Evolutionary conservation across 495 filamentous ascomycete genomes (phyloP).

Genomic region (Penicillium canescens): DNA sequence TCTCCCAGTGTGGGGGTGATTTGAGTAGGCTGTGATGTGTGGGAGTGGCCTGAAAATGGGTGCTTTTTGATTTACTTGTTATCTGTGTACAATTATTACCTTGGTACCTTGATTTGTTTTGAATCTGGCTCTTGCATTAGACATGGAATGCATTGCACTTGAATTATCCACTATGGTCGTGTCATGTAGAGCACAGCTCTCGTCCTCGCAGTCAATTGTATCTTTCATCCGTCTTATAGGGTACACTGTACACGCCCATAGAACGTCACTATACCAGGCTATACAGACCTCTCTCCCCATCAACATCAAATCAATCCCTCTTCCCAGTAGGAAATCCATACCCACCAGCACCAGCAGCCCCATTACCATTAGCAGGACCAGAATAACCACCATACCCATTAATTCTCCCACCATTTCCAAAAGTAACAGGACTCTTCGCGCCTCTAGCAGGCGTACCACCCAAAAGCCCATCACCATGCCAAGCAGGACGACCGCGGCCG

Average conservation of each 20-base stretch:
- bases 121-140: conserved; percentile 20
- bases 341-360: conserved; percentile 27
- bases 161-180: background rate
- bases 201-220: background rate
- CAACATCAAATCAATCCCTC: conserved; percentile 45
- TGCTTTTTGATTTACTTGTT: conserved; percentile 9
- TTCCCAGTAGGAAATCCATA: conserved; percentile 52
- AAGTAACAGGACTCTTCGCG: conserved; percentile 34
- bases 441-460: conserved; percentile 31
- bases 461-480: conserved; percentile 47
- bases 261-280: background rate
- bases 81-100: conserved; percentile 24
- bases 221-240: background rate
- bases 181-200: background rate
- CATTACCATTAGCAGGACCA: conserved; percentile 22
- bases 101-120: conserved; percentile 9
- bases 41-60: conserved; percentile 4
- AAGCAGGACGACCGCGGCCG: conserved; percentile 27
- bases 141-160: conserved; percentile 27
- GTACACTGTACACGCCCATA: conserved; percentile 15
- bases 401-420: conserved; percentile 44
- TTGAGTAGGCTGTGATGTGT: background rate
- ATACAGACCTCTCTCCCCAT: background rate
- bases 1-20: background rate
- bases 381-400: conserved; percentile 57